These are phyloP conservation scores for Ocimum tenuiflorum DNA, from an alignment of 257 asterid species.

Conservation along the genomic window DNA sequence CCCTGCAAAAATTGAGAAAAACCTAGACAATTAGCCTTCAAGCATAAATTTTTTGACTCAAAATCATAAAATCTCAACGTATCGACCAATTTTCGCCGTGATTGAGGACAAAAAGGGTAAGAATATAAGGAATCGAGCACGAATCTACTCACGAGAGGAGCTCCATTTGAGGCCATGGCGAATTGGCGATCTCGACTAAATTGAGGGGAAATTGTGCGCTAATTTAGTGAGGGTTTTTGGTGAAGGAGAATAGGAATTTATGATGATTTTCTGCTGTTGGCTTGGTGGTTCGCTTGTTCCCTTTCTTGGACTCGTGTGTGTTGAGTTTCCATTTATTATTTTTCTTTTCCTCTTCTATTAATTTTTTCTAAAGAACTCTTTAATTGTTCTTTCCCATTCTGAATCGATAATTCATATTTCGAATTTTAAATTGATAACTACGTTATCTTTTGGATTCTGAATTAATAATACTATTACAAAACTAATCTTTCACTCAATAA, in stretches of 20 bases:
- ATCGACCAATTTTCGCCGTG: not conserved
- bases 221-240: constrained; percentile 33
- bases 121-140: not conserved
- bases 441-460: too few species aligned
- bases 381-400: too few species aligned
- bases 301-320: constrained; percentile 15
- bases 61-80: not conserved
- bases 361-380: too few species aligned
- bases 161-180: constrained; percentile 57
- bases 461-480: too few species aligned
- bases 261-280: constrained; percentile 20
- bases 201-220: constrained; percentile 8
- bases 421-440: too few species aligned
- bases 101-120: not conserved
- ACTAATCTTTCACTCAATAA: too few species aligned
- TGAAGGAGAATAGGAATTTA: not conserved
- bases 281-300: not conserved
- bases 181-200: not conserved
- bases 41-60: not conserved
- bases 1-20: constrained; percentile 42
- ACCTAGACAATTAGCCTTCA: constrained; percentile 13
- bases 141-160: constrained; percentile 38
- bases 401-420: too few species aligned
- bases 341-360: not conserved
- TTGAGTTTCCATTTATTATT: not conserved